phyloP scores from a whole-genome alignment of 495 filamentous ascomycete genomes.

The Chaetomium cochliodes region DNA sequence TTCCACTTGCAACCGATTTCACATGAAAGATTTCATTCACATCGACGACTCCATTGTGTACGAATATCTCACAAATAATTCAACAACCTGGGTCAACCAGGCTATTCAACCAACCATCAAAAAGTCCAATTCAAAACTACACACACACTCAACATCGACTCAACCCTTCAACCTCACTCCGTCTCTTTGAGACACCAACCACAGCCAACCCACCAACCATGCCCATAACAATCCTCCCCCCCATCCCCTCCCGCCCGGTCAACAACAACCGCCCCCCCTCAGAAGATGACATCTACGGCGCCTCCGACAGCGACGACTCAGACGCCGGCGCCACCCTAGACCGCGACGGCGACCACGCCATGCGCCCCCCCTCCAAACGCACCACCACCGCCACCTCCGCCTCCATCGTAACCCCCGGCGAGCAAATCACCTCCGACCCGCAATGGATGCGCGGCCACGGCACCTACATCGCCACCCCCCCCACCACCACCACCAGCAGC shows the following conservation, averaged over 20 bases:
- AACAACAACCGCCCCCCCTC: constrained; percentile 15
- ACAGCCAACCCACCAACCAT: no score
- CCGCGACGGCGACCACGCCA: constrained; percentile 61
- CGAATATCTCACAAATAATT: not conserved
- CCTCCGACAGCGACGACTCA: constrained; percentile 22
- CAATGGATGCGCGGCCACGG: constrained; percentile 98
- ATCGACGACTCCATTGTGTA: not conserved
- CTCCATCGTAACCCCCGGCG: constrained; percentile 78
- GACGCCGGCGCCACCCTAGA: constrained; percentile 41
- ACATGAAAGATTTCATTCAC: not conserved
- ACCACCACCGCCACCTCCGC: constrained; percentile 7
- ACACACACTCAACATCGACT: not conserved
- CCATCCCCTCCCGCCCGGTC: constrained; percentile 44
- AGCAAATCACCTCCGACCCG: constrained; percentile 81
- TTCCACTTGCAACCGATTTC: not conserved
- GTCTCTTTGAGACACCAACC: not conserved
- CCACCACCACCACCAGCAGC: constrained; percentile 67
- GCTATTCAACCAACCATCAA: not conserved
- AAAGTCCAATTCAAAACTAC: no score
- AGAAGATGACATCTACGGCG: constrained; percentile 24
- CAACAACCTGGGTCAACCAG: not conserved
- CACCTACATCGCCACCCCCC: constrained; percentile 62
- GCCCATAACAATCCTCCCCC: constrained; percentile 78
- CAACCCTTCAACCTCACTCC: not conserved
- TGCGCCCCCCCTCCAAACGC: constrained; percentile 40